phyloP scores from a whole-genome alignment of 1,284 basidiomycete genomes.

The Apiotrichum porosum region DNA sequence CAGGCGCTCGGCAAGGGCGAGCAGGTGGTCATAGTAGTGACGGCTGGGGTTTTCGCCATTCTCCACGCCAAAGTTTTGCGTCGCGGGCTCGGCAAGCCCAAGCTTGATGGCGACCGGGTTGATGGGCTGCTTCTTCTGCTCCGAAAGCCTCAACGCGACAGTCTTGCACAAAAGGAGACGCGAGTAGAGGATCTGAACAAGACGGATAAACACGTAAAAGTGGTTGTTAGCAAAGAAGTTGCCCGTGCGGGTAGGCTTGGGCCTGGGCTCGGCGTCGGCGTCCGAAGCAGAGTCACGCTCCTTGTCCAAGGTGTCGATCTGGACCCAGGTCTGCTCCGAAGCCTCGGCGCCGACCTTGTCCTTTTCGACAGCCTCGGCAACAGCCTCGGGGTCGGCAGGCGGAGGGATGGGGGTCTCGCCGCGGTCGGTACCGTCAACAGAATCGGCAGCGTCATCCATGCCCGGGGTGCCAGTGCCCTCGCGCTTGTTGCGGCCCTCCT shows the following conservation, averaged over 20 bases:
- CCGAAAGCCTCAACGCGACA: slow-evolving; percentile 55
- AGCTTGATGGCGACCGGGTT: slow-evolving; percentile 57
- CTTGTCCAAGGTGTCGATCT: slow-evolving; percentile 42
- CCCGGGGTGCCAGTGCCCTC: slow-evolving; percentile 39
- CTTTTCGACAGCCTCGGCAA: slow-evolving; percentile 47
- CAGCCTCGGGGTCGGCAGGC: slow-evolving; percentile 40
- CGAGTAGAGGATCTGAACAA: slow-evolving; percentile 80
- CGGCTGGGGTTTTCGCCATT: slow-evolving; percentile 53
- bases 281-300: slow-evolving; percentile 18
- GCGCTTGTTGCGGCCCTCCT: slow-evolving; percentile 61
- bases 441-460: slow-evolving; percentile 23
- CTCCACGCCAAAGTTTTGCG: slow-evolving; percentile 48
- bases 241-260: slow-evolving; percentile 38
- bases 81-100: slow-evolving; percentile 58
- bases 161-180: slow-evolving; percentile 77
- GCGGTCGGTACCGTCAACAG: slow-evolving; percentile 24
- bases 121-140: slow-evolving; percentile 48
- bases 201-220: slow-evolving; percentile 81
- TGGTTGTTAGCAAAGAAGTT: slow-evolving; percentile 88
- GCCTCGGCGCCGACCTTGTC: slow-evolving; percentile 35
- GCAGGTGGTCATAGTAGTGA: slow-evolving; percentile 79
- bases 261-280: slow-evolving; percentile 8
- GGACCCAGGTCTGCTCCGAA: slow-evolving; percentile 51
- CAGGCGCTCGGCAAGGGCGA: slow-evolving; percentile 87
- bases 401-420: slow-evolving; percentile 36